Evolutionary conservation across 495 filamentous ascomycete species (phyloP).

Genomic region (Xylaria castorea): DNA sequence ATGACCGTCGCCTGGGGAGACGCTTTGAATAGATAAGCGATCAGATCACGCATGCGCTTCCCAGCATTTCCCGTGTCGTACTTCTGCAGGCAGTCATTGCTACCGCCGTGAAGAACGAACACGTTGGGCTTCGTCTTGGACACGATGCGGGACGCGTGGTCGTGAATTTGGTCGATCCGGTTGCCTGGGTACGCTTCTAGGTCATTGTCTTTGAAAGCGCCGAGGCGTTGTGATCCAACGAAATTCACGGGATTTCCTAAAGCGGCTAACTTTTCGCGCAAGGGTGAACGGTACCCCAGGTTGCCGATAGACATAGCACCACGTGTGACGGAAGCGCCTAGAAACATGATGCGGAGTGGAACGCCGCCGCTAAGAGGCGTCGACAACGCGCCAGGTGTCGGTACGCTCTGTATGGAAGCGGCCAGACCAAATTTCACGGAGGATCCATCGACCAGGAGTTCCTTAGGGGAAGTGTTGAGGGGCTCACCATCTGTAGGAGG

Average conservation of each 20-base stretch:
- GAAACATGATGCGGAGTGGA: slow-evolving; percentile 53
- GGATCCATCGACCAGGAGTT: no score
- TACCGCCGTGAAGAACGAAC: slow-evolving; percentile 44
- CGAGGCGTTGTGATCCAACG: slow-evolving; percentile 37
- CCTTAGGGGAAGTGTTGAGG: no score
- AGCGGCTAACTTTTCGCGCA: slow-evolving; percentile 39
- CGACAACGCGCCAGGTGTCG: not conserved
- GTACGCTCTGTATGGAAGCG: not conserved
- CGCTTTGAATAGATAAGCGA: slow-evolving; percentile 22
- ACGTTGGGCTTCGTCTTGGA: slow-evolving; percentile 40
- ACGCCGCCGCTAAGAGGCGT: slow-evolving; percentile 11
- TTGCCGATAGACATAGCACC: slow-evolving; percentile 54
- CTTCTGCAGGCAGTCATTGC: slow-evolving; percentile 40
- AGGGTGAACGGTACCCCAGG: slow-evolving; percentile 57
- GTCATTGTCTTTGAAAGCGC: slow-evolving; percentile 41
- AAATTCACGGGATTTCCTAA: slow-evolving; percentile 36
- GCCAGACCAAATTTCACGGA: no score
- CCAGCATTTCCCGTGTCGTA: slow-evolving; percentile 18
- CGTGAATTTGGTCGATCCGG: slow-evolving; percentile 40
- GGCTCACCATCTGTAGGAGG: not conserved
- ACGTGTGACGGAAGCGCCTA: slow-evolving; percentile 62
- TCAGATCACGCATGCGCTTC: slow-evolving; percentile 10
- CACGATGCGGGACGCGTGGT: slow-evolving; percentile 27
- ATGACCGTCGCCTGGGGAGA: slow-evolving; percentile 32
- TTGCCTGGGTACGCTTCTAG: slow-evolving; percentile 40